Evolutionary conservation across 257 asterid genomes (phyloP).

Genomic region (Anisodus tanguticus): DNA sequence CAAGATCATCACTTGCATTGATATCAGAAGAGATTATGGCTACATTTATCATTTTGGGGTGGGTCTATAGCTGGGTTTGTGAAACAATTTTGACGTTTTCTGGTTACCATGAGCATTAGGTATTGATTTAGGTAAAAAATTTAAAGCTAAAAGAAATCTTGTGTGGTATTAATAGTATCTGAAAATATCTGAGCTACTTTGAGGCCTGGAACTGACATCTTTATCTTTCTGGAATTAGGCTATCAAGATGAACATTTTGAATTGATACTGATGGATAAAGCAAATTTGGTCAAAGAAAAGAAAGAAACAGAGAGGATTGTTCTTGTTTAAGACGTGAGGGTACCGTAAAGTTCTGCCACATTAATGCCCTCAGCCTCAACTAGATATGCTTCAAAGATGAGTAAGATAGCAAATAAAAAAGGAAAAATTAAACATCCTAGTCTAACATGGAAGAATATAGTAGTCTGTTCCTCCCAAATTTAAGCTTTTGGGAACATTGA

Average conservation of each 20-base stretch:
- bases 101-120: conserved; percentile 8
- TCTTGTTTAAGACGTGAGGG: conserved; percentile 13
- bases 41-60: background rate
- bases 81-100: background rate
- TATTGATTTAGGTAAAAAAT: background rate
- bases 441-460: background rate
- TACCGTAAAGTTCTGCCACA: background rate
- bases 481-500: conserved; percentile 20
- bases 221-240: background rate
- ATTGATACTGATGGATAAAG: background rate
- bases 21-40: background rate
- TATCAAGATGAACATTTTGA: background rate
- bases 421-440: background rate
- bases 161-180: background rate
- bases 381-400: conserved; percentile 20
- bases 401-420: conserved; percentile 3
- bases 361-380: background rate
- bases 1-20: background rate
- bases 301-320: background rate
- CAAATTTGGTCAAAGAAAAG: conserved; percentile 25
- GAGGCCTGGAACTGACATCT: background rate
- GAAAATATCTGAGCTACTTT: background rate
- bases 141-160: background rate
- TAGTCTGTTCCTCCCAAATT: background rate
- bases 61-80: background rate